phyloP scores from a whole-genome alignment of 2,329 filamentous ascomycete genomes.

The Cordyceps cicadae region DNA sequence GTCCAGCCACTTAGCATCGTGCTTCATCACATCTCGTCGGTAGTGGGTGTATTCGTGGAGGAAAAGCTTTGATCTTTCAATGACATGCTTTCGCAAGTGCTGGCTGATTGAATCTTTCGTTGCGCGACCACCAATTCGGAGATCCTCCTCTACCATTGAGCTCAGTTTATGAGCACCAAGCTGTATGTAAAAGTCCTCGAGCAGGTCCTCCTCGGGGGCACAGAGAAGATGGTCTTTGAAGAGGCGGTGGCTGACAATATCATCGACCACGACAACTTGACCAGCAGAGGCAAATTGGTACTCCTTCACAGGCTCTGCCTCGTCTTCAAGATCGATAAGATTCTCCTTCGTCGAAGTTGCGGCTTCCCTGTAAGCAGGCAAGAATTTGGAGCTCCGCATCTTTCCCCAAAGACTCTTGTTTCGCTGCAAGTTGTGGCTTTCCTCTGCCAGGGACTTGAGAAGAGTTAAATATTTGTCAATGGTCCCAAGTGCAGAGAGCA shows the following conservation, averaged over 20 bases:
- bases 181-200: conserved; percentile 77
- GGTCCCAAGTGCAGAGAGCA: conserved; percentile 71
- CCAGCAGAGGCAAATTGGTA: conserved; percentile 67
- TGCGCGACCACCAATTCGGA: conserved; percentile 59
- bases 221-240: conserved; percentile 81
- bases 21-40: conserved; percentile 67
- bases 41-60: conserved; percentile 68
- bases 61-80: conserved; percentile 85
- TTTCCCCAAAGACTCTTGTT: conserved; percentile 71
- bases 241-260: conserved; percentile 78
- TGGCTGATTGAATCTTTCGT: conserved; percentile 61
- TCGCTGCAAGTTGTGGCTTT: conserved; percentile 58
- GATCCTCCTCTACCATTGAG: conserved; percentile 67
- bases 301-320: conserved; percentile 60
- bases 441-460: conserved; percentile 71
- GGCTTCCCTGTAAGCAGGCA: conserved; percentile 77
- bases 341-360: conserved; percentile 36
- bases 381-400: conserved; percentile 67
- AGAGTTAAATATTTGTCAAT: conserved; percentile 81
- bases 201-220: conserved; percentile 77
- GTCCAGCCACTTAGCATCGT: conserved; percentile 85
- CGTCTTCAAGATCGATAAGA: conserved; percentile 46
- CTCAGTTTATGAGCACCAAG: conserved; percentile 74
- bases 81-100: conserved; percentile 67
- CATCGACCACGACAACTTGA: conserved; percentile 73